These are phyloP conservation scores for Talaromyces sp. DNA, from an alignment of 2,329 filamentous ascomycete genomes.

Conservation along the genomic window DNA sequence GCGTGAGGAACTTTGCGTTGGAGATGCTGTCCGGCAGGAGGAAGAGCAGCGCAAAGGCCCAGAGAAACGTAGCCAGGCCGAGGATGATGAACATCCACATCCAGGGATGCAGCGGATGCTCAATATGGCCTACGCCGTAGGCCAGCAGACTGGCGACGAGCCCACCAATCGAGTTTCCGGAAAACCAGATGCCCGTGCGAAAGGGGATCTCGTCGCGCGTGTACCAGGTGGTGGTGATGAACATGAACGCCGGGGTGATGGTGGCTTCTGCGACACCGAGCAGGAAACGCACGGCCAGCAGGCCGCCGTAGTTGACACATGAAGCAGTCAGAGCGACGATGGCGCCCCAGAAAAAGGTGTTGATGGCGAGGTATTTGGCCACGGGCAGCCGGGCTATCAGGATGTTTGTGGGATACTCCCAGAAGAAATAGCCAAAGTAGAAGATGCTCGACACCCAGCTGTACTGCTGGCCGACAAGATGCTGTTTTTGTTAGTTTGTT, in stretches of 20 bases:
- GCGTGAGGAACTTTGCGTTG: constrained; percentile 40
- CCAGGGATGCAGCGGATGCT: constrained; percentile 47
- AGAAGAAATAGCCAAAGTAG: constrained; percentile 44
- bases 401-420: constrained; percentile 63
- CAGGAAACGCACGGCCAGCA: constrained; percentile 62
- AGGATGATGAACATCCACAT: constrained; percentile 58
- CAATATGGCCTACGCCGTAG: constrained; percentile 59
- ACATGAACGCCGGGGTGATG: constrained; percentile 48
- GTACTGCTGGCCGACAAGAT: constrained; percentile 11
- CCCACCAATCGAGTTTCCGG: constrained; percentile 50
- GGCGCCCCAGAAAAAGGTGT: constrained; percentile 60
- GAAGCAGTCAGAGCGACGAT: constrained; percentile 60
- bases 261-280: constrained; percentile 53
- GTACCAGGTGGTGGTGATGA: constrained; percentile 52
- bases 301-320: constrained; percentile 55
- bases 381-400: constrained; percentile 61
- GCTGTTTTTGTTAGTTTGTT: constrained; percentile 5
- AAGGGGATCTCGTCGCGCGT: constrained; percentile 46
- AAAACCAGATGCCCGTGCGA: constrained; percentile 50
- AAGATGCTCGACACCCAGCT: constrained; percentile 12
- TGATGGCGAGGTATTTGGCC: constrained; percentile 62
- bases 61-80: constrained; percentile 35
- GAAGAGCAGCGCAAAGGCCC: constrained; percentile 23
- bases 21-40: constrained; percentile 43
- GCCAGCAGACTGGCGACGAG: constrained; percentile 54